Conservation (phyloP, 2,329 filamentous ascomycete species). For the Ascocoryne sarcoides region DNA sequence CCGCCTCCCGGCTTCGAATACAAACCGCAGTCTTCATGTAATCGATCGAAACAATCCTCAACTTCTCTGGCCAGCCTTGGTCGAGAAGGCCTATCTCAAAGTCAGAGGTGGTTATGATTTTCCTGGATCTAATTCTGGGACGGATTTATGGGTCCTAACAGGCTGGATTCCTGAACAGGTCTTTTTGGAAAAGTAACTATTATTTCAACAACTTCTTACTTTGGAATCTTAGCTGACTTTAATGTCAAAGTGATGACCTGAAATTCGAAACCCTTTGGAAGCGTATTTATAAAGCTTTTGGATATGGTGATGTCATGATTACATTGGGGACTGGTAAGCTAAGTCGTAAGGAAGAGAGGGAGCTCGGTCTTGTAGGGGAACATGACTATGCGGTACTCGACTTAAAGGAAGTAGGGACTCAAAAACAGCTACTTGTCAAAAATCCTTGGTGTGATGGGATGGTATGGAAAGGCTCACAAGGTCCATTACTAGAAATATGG, state of each 20-base stretch:
- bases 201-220: too few relatives aligned
- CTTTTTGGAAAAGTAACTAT: conserved; percentile 63
- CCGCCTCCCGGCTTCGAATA: conserved; percentile 69
- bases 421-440: conserved; percentile 71
- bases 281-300: conserved; percentile 65
- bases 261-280: conserved; percentile 70
- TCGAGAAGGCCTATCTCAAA: conserved; percentile 96
- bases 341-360: conserved; percentile 65
- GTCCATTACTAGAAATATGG: conserved; percentile 13
- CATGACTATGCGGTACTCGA: conserved; percentile 92
- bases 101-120: conserved; percentile 95
- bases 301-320: conserved; percentile 71
- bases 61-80: conserved; percentile 82
- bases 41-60: conserved; percentile 73
- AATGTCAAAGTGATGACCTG: conserved; percentile 56
- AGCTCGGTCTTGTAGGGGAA: conserved; percentile 74
- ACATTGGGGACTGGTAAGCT: conserved; percentile 86
- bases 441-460: conserved; percentile 90
- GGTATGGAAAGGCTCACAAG: conserved; percentile 52
- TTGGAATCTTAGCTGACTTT: neutral
- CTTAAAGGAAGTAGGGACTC: conserved; percentile 55
- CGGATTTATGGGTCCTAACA: conserved; percentile 84
- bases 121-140: conserved; percentile 92
- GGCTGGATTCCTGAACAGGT: conserved; percentile 97
- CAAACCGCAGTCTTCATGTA: conserved; percentile 71